These are phyloP conservation scores for Aureobasidium sp. DNA, from an alignment of 2,329 filamentous ascomycete species.

Conservation along the genomic window DNA sequence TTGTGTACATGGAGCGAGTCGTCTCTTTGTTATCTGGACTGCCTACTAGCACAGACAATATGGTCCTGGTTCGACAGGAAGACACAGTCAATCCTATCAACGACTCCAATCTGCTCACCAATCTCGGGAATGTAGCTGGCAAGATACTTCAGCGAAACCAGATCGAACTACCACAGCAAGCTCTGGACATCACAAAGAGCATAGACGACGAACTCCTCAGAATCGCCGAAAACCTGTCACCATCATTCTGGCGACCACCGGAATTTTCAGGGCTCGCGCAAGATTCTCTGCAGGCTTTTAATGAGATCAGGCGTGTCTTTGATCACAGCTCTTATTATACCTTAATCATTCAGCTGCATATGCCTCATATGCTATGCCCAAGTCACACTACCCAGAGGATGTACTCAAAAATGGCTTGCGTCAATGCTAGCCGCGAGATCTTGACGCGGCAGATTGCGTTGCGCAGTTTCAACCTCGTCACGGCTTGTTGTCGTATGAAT, in stretches of 20 bases:
- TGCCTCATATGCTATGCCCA: not conserved
- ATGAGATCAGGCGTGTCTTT: not conserved
- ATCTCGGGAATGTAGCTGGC: not conserved
- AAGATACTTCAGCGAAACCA: not conserved
- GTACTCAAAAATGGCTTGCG: not conserved
- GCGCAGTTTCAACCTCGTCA: not conserved
- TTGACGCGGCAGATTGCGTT: not conserved
- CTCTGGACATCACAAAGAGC: not conserved
- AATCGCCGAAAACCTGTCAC: not conserved
- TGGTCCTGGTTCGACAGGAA: not conserved
- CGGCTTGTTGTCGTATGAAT: not conserved
- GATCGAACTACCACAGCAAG: not conserved
- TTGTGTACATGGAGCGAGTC: not conserved
- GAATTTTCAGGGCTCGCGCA: not conserved
- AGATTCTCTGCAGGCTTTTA: not conserved
- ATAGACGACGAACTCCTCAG: not conserved
- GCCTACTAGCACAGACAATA: not conserved
- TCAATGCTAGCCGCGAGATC: not conserved
- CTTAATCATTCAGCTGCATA: not conserved
- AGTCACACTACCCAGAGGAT: not conserved
- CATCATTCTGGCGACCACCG: not conserved
- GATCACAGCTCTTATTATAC: not conserved
- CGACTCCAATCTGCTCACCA: not conserved
- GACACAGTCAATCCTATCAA: not conserved
- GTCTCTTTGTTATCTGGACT: not conserved